Percentiles rank a stretch among this genome's conserved stretches.
Evolutionary conservation across 129 eudicot genomes (phyloP).

Genomic region (Rutidosis leptorrhynchoides): DNA sequence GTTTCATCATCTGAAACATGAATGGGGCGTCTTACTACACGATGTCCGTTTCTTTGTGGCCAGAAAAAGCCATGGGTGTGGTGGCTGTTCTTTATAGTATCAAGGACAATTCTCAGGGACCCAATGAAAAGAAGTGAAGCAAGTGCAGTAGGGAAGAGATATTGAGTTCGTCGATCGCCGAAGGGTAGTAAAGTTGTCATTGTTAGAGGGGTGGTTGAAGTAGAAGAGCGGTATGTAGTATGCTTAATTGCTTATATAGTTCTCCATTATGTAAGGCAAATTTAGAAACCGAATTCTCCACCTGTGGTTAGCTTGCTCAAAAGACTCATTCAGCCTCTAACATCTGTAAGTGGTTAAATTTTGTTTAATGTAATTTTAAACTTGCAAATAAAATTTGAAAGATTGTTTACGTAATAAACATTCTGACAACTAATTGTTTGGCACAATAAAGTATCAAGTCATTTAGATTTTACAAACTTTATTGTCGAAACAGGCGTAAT

Average conservation of each 20-base stretch:
- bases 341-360: background rate
- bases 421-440: slow-evolving; percentile 2
- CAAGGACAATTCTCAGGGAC: slow-evolving; percentile 51
- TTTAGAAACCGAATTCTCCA: background rate
- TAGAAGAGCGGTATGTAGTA: slow-evolving; percentile 15
- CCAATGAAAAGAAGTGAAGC: slow-evolving; percentile 68
- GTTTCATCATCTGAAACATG: slow-evolving; percentile 48
- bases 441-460: background rate
- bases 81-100: slow-evolving; percentile 46
- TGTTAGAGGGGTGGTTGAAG: slow-evolving; percentile 24
- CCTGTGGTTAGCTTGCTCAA: background rate
- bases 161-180: slow-evolving; percentile 43
- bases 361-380: background rate
- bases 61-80: slow-evolving; percentile 14
- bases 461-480: background rate
- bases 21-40: slow-evolving; percentile 38
- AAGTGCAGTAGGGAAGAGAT: slow-evolving; percentile 58
- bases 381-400: background rate
- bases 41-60: slow-evolving; percentile 18
- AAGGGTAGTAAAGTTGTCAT: slow-evolving; percentile 46
- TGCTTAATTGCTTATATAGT: slow-evolving; percentile 1
- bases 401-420: background rate
- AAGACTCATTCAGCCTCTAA: no score
- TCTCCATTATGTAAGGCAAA: background rate
- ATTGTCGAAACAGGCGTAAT: no score